A percentile compares a stretch with the other conserved stretches of the same genome.
These are phyloP conservation scores for Halophytophthora polymorphica DNA, from an alignment of 352 stramenopile species.

Conservation along the genomic window DNA sequence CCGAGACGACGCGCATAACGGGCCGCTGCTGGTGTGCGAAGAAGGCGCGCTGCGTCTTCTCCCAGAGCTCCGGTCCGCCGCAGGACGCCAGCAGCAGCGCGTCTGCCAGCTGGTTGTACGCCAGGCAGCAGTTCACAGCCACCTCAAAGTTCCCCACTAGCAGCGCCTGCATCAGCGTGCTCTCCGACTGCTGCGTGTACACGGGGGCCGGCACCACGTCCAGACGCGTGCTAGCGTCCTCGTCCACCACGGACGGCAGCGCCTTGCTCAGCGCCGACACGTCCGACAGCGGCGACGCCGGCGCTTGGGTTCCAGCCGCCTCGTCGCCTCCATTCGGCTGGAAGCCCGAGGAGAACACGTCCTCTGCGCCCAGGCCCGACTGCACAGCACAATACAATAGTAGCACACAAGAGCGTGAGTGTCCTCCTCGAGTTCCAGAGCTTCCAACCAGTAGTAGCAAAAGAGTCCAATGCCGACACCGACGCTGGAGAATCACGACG, in stretches of 20 bases:
- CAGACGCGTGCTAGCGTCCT: slow-evolving; percentile 71
- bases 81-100: slow-evolving; percentile 92
- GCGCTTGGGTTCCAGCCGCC: slow-evolving; percentile 14
- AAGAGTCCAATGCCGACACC: too few species aligned
- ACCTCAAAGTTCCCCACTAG: slow-evolving; percentile 98
- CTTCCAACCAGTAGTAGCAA: background rate
- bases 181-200: slow-evolving; percentile 90
- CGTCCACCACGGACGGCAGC: slow-evolving; percentile 46
- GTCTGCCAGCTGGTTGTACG: slow-evolving; percentile 95
- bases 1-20: slow-evolving; percentile 95
- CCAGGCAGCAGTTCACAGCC: slow-evolving; percentile 96
- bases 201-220: slow-evolving; percentile 58
- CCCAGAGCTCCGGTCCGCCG: slow-evolving; percentile 94
- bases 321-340: slow-evolving; percentile 39
- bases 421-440: background rate
- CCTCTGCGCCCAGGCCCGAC: slow-evolving; percentile 60
- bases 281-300: slow-evolving; percentile 41
- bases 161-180: slow-evolving; percentile 93
- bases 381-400: slow-evolving; percentile 20
- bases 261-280: slow-evolving; percentile 45
- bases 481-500: slow-evolving; percentile 15
- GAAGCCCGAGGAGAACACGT: slow-evolving; percentile 76
- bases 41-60: slow-evolving; percentile 94
- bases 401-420: slow-evolving; percentile 8
- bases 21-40: slow-evolving; percentile 89